Conservation (phyloP, 2,329 filamentous ascomycete genomes). For the Verticillium tricorpus region DNA sequence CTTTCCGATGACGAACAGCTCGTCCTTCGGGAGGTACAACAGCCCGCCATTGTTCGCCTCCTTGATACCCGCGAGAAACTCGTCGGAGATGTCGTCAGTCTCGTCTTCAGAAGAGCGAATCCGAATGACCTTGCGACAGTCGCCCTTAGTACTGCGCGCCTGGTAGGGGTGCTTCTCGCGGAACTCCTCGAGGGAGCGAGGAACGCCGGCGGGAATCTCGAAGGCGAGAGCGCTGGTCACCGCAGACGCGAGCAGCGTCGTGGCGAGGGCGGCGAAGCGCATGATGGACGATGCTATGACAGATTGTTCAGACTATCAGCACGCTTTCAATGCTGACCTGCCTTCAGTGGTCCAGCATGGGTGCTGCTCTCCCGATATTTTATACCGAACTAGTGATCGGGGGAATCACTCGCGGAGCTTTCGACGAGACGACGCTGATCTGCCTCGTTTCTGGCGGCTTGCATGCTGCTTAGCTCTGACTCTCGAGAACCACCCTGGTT, state of each 20-base stretch:
- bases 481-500: too few relatives aligned
- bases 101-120: slow-evolving; percentile 32
- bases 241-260: slow-evolving; percentile 12
- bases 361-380: too few relatives aligned
- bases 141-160: slow-evolving; percentile 17
- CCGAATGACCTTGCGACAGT: slow-evolving; percentile 10
- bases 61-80: slow-evolving; percentile 30
- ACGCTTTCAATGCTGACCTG: too few relatives aligned
- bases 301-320: too few relatives aligned
- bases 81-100: slow-evolving; percentile 26
- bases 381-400: too few relatives aligned
- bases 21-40: slow-evolving; percentile 49
- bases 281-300: slow-evolving; percentile 5
- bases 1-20: slow-evolving; percentile 56
- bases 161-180: slow-evolving; percentile 45
- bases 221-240: slow-evolving; percentile 6
- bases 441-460: too few relatives aligned
- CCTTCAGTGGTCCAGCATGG: too few relatives aligned
- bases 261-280: slow-evolving; percentile 12
- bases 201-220: slow-evolving; percentile 15
- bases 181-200: slow-evolving; percentile 18
- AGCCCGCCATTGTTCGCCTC: slow-evolving; percentile 55
- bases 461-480: too few relatives aligned
- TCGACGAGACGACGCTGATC: too few relatives aligned
- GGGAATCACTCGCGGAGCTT: too few relatives aligned